Base-by-base conservation (phyloP, 2,329 filamentous ascomycete genomes). In the Neocatenulostroma microsporum region DNA sequence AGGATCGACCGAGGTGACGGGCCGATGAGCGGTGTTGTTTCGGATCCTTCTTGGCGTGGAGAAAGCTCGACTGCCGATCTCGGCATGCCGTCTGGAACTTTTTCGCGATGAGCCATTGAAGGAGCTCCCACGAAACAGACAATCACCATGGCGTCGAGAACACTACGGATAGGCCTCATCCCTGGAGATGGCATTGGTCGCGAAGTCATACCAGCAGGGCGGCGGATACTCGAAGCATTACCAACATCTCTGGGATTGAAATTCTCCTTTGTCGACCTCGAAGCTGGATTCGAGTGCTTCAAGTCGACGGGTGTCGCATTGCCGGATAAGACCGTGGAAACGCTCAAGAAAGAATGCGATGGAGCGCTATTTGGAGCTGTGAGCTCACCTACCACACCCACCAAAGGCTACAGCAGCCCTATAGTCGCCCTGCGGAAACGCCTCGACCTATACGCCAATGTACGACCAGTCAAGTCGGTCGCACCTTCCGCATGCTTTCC, bases 141-240 rank as follows among this genome's bases (percentile, higher is more conserved):
- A n/a, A 15, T 31, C 36, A 45, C 49, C 54, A 78, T 80, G 76
- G 77, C 77, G 54, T n/a, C n/a, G n/a, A 28, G 77, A 60, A 73
- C 78, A 42, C 69, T 84, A 43, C 73, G 77, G 61, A 83, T 83
- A 94, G 88, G 88, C 62, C 84, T 96, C 55, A 96, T 98, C 61
- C 84, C 91, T 54, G 91, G 91, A 59, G 91, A 98, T 68, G 91
- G 91, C 66, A 98, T 98, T 67, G 91, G 91, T 67, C 85, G 85
- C 61, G 91, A 98, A 69, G 91, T 98, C 62, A 96, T 98, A 64
- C 91, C 91, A 49, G 76, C 91, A 37, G 91, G 89, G 34, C 84
- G 86, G 55, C 82, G 84, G 47, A 72, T 96, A 52, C 84, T 98
- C 57, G 89, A 98, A 70, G 83, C 91, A 33, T 81, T 98, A 2